Base-by-base conservation (phyloP, 441 rosid species). In the Arabidopsis lyrata region DNA sequence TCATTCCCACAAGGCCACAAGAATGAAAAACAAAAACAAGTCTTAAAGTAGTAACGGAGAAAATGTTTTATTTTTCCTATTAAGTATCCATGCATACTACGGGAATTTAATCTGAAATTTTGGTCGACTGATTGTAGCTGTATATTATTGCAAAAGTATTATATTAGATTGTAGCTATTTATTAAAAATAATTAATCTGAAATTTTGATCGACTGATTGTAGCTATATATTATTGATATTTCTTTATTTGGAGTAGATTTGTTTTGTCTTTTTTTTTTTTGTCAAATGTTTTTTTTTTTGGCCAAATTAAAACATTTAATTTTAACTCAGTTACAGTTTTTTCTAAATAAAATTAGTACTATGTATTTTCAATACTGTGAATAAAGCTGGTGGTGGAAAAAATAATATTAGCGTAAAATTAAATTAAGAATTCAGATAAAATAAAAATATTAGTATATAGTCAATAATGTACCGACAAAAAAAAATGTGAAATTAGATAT, bases 401-500 rank as follows among this genome's bases (percentile, higher is more conserved):
- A 8, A 48, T 2, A 2, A 18, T 9, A 8, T 1, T 20, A 15
- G 38, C 8, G 16, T 41, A 8, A 4, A 14, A 44, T 1, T 44
- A 31, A 63, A 72, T 54, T 11, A 54, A 16, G 4, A 47, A 52
- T 24, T 64, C 34, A 47, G n/a, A n/a, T 27, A 29, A 31, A 18
- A 18, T 9, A 35, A 58, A 58, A 58, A 16, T 36, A 66, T 18
- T 29, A 9, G n/a, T 59, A 18, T 47, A 45, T 38, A 38, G 47
- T 62, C 39, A 63, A 64, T 69, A 55, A 63, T 70, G n/a, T 68
- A 55, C 66, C 57, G 68, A 63, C 66, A 70, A 64, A 31, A 27
- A 18, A 18, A 32, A 24, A 12, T 1, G 9, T 18, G 14, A 42
- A 70, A 49, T 52, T 12, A 29, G 22, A 62, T 47, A 29, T 18